Base-by-base conservation (phyloP, 331 rosid genomes). In the Arachis monticola region DNA sequence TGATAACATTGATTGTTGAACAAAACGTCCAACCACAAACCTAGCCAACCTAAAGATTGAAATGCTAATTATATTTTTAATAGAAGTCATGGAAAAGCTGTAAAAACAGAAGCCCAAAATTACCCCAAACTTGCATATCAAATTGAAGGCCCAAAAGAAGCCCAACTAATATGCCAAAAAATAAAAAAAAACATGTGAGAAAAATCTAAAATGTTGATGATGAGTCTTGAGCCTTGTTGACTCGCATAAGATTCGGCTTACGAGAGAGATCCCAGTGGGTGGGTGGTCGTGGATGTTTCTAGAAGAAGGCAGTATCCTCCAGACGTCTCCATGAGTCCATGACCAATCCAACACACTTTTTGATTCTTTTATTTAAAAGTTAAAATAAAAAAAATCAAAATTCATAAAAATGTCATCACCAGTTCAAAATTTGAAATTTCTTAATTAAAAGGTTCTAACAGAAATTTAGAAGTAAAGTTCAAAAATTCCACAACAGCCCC, bases 301-400 rank as follows among this genome's bases (percentile, higher is more conserved):
- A 76, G 81, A 81, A 81, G 70, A 1, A 30, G 0, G 8, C 7
- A 41, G 83, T 27, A 67, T 53, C 1, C 61, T 67, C 83, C 62
- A 74, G 72, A 80, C 63, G 61, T 60, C 67, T 80, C 81, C 50
- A 48, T 77, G 70, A 59, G 61, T 80, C 81, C 50, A 48, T 77
- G 70, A 59, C 78, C 81, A 57, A 64, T 40, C 2, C 2, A 63
- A 63, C 69, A 69, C 60, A 27, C 41, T 70, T 68, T 30, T 30
- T 48, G n/a, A 4, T 51, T 22, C 65, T 51, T 60, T 40, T 1
- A 50, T 27, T 27, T 27, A 42, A 62, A 38, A 3, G 5, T 38
- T 2, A 6, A 5, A 48, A 55, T 32, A 11, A 51, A 51, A 38
- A 38, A 38, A 38, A 38, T 38, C 5, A 38, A 48, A 48, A 48